Conservation (phyloP, 345 rosid species). For the Populus euphratica region DNA sequence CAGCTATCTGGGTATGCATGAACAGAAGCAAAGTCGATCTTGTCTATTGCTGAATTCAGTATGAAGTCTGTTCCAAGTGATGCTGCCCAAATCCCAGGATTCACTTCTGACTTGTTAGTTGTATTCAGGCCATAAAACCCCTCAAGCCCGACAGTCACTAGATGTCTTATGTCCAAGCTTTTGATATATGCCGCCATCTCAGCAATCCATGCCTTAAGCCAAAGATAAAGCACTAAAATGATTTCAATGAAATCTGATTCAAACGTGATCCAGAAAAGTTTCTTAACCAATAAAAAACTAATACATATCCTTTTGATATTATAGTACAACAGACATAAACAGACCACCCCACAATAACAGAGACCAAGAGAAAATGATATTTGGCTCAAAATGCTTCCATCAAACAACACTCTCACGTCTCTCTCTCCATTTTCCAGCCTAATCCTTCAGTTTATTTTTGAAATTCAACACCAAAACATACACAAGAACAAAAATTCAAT, state of each 20-base stretch:
- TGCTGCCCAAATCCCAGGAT: slow-evolving; percentile 54
- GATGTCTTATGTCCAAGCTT: slow-evolving; percentile 43
- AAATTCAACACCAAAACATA: not conserved
- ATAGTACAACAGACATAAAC: not conserved
- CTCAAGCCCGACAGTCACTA: slow-evolving; percentile 43
- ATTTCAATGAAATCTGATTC: not conserved
- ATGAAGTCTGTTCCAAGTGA: slow-evolving; percentile 47
- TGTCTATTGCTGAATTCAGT: slow-evolving; percentile 35
- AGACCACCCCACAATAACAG: not conserved
- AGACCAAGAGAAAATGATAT: not conserved
- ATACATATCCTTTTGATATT: not conserved
- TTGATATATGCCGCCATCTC: slow-evolving; percentile 52
- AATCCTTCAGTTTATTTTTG: not conserved
- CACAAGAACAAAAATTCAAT: not conserved
- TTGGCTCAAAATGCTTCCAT: not conserved
- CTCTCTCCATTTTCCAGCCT: not conserved
- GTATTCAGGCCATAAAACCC: slow-evolving; percentile 41
- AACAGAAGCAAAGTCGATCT: slow-evolving; percentile 51
- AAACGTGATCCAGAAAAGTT: not conserved
- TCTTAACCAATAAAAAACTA: not conserved
- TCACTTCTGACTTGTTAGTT: slow-evolving; percentile 23
- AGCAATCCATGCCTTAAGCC: slow-evolving; percentile 40
- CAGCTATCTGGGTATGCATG: slow-evolving; percentile 56
- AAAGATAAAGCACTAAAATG: slow-evolving; percentile 2
- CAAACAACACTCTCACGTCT: not conserved